Conservation (phyloP, 1,284 basidiomycete species). For the Austroboletus niveus region DNA sequence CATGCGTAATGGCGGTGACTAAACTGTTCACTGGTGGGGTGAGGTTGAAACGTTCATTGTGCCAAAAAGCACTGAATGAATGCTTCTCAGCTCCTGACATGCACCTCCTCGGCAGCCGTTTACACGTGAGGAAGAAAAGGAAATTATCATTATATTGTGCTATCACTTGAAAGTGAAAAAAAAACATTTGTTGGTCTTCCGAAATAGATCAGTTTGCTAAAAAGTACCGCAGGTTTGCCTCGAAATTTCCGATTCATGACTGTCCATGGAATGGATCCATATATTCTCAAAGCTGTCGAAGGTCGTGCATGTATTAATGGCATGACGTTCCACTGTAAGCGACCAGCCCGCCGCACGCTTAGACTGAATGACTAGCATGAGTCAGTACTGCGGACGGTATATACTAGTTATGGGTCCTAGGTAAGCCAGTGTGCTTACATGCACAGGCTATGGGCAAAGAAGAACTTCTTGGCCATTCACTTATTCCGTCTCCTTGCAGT, state of each 20-base stretch:
- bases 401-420: too few relatives aligned
- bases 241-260: slow-evolving; percentile 23
- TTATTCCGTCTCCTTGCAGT: too few relatives aligned
- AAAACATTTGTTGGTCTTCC: neutral
- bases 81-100: slow-evolving; percentile 8
- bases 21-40: slow-evolving; percentile 6
- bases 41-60: slow-evolving; percentile 3
- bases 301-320: neutral
- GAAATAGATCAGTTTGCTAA: neutral
- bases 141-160: slow-evolving; percentile 12
- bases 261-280: slow-evolving; percentile 17
- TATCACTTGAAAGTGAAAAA: slow-evolving; percentile 13
- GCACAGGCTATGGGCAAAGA: too few relatives aligned
- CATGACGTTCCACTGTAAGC: too few relatives aligned
- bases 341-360: too few relatives aligned
- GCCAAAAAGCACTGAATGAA: slow-evolving; percentile 1
- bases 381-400: too few relatives aligned
- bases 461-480: too few relatives aligned
- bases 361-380: too few relatives aligned
- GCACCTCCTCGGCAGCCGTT: slow-evolving; percentile 12
- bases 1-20: slow-evolving; percentile 19
- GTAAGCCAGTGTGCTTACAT: too few relatives aligned
- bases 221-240: slow-evolving; percentile 8
- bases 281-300: slow-evolving; percentile 1
- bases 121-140: slow-evolving; percentile 13